A percentile compares a stretch with the other conserved stretches of the same genome.
Evolutionary conservation across 2,329 filamentous ascomycete genomes (phyloP).

Genomic region (Fusarium ambrosium): DNA sequence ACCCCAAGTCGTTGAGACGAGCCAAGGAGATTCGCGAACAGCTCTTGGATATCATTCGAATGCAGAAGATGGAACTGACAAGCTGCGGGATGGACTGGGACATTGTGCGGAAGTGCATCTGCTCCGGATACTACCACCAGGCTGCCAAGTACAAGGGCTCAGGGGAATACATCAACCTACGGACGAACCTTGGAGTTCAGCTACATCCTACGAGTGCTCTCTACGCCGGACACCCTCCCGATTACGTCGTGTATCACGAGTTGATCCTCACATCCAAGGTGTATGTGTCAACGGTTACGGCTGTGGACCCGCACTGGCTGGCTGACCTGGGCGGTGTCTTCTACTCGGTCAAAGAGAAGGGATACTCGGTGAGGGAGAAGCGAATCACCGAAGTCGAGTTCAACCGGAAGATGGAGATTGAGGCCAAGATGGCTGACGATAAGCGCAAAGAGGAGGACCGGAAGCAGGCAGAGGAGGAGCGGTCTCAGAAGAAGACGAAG

Average conservation of each 20-base stretch:
- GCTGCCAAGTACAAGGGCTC: constrained; percentile 96
- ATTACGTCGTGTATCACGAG: constrained; percentile 98
- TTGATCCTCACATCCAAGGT: constrained; percentile 96
- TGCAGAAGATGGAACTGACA: constrained; percentile 88
- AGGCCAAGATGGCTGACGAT: constrained; percentile 91
- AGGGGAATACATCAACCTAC: constrained; percentile 96
- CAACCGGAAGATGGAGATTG: constrained; percentile 92
- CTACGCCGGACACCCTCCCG: constrained; percentile 94
- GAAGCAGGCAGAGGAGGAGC: constrained; percentile 64
- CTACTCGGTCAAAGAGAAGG: constrained; percentile 97
- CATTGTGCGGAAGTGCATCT: constrained; percentile 94
- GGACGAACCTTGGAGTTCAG: constrained; percentile 93
- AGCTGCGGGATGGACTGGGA: constrained; percentile 99
- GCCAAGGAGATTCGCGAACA: constrained; percentile 97
- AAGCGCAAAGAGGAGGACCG: constrained; percentile 76
- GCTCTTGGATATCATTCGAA: constrained; percentile 91
- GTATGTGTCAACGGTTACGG: constrained; percentile 97
- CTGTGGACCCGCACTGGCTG: constrained; percentile 96
- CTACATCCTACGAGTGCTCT: constrained; percentile 94
- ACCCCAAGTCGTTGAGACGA: constrained; percentile 91
- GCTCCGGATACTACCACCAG: constrained; percentile 97
- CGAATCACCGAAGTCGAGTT: constrained; percentile 92
- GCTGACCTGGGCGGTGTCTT: constrained; percentile 97
- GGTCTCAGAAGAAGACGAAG: constrained; percentile 56
- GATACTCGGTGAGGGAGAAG: constrained; percentile 89